Base-by-base conservation (phyloP, 805 yeast genomes). In the Blastobotrys americana region DNA sequence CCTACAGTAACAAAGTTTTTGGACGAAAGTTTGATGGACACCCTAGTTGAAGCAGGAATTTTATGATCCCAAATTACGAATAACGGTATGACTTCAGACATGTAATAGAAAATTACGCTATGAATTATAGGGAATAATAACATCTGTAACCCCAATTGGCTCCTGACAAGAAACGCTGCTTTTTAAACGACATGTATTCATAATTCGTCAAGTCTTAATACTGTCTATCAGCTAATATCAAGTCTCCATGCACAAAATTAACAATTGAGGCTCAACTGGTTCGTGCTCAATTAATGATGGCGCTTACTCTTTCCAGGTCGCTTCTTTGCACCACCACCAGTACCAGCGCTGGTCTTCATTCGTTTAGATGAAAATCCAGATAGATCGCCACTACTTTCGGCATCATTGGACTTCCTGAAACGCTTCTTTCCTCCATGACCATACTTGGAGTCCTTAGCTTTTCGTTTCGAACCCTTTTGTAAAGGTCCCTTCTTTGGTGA, bases 371-470 rank as follows among this genome's bases (percentile, higher is more conserved):
- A 70, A 65, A 79, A 81, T 1, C 74, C 76, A 39, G 80, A 66
- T 43, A 84, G 67, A 59, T 85, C 93, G 47, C 76, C 76, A 25
- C 85, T 72, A 21, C 89, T 80, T 42, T 73, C 74, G 18, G 87
- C 78, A 56, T 82, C 86, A 60, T 86, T 86, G 66, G 73, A 73
- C 66, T 82, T 78, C 66, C 70, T 73, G 64, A 77, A 78, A 58
- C 89, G 72, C 71, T 84, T 84, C 71, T 74, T 74, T 50, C 94
- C 95, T 50, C 93, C 93, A 47, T 58, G 66, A 41, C 95, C 95
- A 55, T 76, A 85, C 64, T 81, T 83, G 40, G 80, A 56, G 54
- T 85, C 73, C 68, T 84, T 85, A 41, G 84, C 86, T 55, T 69
- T 54, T 62, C 94, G 74, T 66, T 81, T 82, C 17, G 74, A 65